A percentile compares a stretch with the other conserved stretches of the same genome.
Evolutionary conservation across 257 asterid species (phyloP).

Genomic region (Solanum chiquidenum): DNA sequence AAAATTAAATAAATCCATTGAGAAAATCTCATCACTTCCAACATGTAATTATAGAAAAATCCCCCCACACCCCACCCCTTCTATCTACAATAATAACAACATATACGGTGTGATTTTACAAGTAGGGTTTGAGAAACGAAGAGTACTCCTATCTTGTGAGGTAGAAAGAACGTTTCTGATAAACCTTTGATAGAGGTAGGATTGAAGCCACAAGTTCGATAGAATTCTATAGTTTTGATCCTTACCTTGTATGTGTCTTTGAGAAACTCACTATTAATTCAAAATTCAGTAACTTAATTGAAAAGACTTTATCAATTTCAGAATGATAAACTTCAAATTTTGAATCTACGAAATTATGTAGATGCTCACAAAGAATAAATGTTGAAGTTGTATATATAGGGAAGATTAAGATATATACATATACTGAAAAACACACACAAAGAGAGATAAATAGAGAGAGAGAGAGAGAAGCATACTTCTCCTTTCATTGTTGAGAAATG

Average conservation of each 20-base stretch:
- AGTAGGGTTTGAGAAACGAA: neutral
- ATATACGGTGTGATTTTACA: neutral
- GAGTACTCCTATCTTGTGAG: neutral
- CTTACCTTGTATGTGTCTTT: neutral
- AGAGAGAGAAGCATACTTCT: slow-evolving; percentile 9
- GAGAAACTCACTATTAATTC: neutral
- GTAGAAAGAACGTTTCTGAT: neutral
- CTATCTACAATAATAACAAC: neutral
- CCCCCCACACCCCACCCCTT: too few species aligned
- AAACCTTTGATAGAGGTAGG: neutral
- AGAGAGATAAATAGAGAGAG: neutral
- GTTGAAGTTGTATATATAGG: neutral
- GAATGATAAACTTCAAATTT: neutral
- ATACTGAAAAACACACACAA: neutral
- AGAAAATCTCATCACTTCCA: neutral
- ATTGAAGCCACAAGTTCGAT: neutral
- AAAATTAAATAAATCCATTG: neutral
- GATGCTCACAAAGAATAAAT: neutral
- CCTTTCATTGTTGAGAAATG: too few species aligned
- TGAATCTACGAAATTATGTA: neutral
- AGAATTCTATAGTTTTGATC: neutral
- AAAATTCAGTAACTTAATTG: neutral
- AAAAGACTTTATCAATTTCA: neutral
- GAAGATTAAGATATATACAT: neutral
- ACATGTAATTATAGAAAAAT: neutral